phyloP scores from a whole-genome alignment of 805 yeast species.

The Jamesozyma piceae region DNA sequence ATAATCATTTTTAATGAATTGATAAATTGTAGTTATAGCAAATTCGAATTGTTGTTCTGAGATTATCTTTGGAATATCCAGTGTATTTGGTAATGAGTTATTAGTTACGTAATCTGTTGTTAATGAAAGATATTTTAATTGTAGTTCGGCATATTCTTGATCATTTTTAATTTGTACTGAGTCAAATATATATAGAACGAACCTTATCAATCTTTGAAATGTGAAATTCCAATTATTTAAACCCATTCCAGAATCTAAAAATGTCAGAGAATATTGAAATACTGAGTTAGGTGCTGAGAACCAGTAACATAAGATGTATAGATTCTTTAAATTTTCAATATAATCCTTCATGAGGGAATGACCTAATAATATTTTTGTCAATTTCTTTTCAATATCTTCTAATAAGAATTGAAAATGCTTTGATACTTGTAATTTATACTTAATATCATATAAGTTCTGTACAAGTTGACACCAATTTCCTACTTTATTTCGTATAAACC shows the following conservation, averaged over 20 bases:
- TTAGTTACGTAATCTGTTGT: constrained; percentile 11
- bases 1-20: constrained; percentile 9
- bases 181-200: constrained; percentile 19
- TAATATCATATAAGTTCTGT: constrained; percentile 9
- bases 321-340: constrained; percentile 5
- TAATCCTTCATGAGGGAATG: constrained; percentile 8
- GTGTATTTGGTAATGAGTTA: constrained; percentile 2
- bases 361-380: constrained; percentile 11
- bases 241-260: constrained; percentile 14
- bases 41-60: constrained; percentile 16
- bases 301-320: constrained; percentile 21
- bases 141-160: constrained; percentile 8
- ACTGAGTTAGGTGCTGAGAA: constrained; percentile 10
- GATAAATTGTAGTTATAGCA: constrained; percentile 9
- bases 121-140: constrained; percentile 12
- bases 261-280: constrained; percentile 11
- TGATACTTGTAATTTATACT: constrained; percentile 8
- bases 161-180: constrained; percentile 7
- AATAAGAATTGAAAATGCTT: constrained; percentile 5
- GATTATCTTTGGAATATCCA: constrained; percentile 1
- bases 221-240: constrained; percentile 18
- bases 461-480: constrained; percentile 19
- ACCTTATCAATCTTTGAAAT: constrained; percentile 22
- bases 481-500: constrained; percentile 23
- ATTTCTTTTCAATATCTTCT: constrained; percentile 11